phyloP scores from a whole-genome alignment of 345 rosid species.

The Diplotaxis tenuifolia region DNA sequence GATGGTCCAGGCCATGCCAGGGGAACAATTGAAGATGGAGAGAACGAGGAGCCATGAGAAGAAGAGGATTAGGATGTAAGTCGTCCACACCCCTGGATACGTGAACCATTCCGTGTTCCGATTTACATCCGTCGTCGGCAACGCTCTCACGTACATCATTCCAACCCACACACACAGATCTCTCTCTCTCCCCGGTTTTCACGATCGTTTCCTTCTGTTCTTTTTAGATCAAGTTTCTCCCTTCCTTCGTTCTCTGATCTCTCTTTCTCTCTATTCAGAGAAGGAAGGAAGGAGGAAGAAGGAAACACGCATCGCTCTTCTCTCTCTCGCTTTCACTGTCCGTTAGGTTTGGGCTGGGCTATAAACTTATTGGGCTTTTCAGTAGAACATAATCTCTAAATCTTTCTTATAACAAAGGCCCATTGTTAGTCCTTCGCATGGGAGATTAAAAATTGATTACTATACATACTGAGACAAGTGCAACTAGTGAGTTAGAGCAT shows the following conservation, averaged over 20 bases:
- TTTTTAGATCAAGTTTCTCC: background rate
- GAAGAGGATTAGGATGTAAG: conserved; percentile 65
- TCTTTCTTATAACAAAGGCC: too few relatives aligned
- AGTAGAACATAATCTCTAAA: background rate
- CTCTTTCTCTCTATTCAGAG: background rate
- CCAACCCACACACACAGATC: background rate
- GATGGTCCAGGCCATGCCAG: conserved; percentile 81
- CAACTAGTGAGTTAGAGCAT: background rate
- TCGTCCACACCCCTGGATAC: conserved; percentile 82
- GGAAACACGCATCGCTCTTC: background rate
- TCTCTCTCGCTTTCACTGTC: background rate
- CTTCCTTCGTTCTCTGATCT: background rate
- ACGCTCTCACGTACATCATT: conserved; percentile 63
- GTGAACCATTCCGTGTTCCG: conserved; percentile 86
- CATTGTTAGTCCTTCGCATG: too few relatives aligned
- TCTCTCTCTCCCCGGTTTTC: background rate
- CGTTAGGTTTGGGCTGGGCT: conserved; percentile 6
- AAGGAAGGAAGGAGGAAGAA: background rate
- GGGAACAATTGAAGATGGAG: conserved; percentile 44
- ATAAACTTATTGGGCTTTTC: background rate
- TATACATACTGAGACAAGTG: too few relatives aligned
- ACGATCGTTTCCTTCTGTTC: background rate
- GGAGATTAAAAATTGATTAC: too few relatives aligned
- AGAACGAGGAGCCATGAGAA: conserved; percentile 69
- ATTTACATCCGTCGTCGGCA: conserved; percentile 80